A percentile compares a stretch with the other conserved stretches of the same genome.
Conservation (phyloP, 768 basidiomycete species). For the Amanita fuliginea region DNA sequence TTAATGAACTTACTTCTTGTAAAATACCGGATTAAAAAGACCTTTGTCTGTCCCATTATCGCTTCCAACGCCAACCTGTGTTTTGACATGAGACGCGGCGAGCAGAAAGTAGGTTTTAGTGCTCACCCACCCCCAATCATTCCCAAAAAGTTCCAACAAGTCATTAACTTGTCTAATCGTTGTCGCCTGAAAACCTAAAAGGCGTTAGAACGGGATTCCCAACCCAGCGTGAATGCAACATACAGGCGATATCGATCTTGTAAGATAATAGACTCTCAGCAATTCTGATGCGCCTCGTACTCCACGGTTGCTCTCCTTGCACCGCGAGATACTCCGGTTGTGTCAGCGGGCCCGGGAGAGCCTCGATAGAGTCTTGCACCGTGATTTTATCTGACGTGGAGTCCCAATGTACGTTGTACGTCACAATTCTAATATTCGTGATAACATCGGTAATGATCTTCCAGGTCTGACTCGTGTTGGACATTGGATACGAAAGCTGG, state of each 20-base stretch:
- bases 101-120: background rate
- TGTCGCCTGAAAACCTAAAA: slow-evolving; percentile 40
- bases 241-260: slow-evolving; percentile 27
- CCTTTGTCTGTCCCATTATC: slow-evolving; percentile 21
- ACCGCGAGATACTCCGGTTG: slow-evolving; percentile 20
- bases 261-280: slow-evolving; percentile 32
- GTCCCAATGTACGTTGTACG: slow-evolving; percentile 47
- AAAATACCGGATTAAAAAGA: slow-evolving; percentile 57
- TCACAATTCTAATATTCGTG: slow-evolving; percentile 23
- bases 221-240: slow-evolving; percentile 4
- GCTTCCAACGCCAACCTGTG: slow-evolving; percentile 15
- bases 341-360: slow-evolving; percentile 29
- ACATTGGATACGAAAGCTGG: no score
- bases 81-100: no score
- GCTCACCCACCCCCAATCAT: slow-evolving; percentile 41
- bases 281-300: slow-evolving; percentile 34
- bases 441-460: background rate
- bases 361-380: slow-evolving; percentile 30
- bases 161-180: slow-evolving; percentile 47
- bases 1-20: slow-evolving; percentile 24
- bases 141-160: slow-evolving; percentile 40
- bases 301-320: slow-evolving; percentile 42
- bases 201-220: background rate
- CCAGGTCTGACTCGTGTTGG: no score
- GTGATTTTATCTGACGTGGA: slow-evolving; percentile 35